These are phyloP conservation scores for Avena sativa DNA, from an alignment of 176 grass and related monocot species.

Conservation along the genomic window DNA sequence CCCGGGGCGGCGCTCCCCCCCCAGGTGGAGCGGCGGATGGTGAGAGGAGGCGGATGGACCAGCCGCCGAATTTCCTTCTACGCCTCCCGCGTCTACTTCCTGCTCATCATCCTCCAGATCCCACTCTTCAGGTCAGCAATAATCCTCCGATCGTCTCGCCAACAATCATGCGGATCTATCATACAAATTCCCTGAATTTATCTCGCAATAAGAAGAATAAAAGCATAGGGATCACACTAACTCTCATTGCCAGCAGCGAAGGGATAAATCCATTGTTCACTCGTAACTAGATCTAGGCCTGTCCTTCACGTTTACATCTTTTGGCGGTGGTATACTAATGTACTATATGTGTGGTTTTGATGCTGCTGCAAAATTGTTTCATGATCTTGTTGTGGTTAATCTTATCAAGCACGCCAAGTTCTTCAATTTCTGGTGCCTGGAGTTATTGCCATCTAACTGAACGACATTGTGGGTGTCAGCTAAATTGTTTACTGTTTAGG, in stretches of 20 bases:
- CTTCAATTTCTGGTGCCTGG: background rate
- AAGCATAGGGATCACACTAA: background rate
- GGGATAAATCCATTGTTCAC: constrained; percentile 28
- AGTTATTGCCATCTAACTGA: constrained; percentile 15
- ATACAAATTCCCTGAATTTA: background rate
- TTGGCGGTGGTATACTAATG: background rate
- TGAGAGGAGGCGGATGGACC: constrained; percentile 54
- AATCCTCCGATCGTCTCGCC: background rate
- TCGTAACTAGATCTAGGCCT: background rate
- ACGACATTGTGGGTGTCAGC: background rate
- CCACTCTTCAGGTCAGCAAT: constrained; percentile 82
- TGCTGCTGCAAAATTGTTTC: constrained; percentile 5
- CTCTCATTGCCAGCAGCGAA: background rate
- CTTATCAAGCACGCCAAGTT: constrained; percentile 6
- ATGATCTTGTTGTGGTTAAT: constrained; percentile 25
- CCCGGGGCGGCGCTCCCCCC: constrained; percentile 10
- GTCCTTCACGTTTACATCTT: background rate
- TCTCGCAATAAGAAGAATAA: background rate
- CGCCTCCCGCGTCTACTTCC: constrained; percentile 73
- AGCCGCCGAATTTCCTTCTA: constrained; percentile 68
- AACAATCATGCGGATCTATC: background rate
- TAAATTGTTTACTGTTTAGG: constrained; percentile 13
- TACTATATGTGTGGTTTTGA: background rate
- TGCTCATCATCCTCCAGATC: constrained; percentile 91
- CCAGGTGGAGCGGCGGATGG: constrained; percentile 43